A percentile compares a stretch with the other conserved stretches of the same genome.
phyloP scores from a whole-genome alignment of 2,329 filamentous ascomycete genomes.

The Xylariaceae sp. region DNA sequence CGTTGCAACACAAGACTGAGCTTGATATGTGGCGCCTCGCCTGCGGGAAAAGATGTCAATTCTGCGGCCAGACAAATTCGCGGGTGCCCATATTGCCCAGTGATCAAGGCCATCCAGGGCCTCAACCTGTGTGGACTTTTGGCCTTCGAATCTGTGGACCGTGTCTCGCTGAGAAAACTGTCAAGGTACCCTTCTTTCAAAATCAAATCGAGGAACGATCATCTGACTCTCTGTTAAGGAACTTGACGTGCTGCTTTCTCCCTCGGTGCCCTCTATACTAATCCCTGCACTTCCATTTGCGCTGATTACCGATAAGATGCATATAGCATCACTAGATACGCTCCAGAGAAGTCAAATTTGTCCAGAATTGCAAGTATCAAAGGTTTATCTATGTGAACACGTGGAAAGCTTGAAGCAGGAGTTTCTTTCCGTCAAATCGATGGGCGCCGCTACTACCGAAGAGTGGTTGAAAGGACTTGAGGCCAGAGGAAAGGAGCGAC shows the following conservation, averaged over 20 bases:
- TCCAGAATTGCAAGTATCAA: slow-evolving; percentile 57
- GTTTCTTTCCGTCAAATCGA: slow-evolving; percentile 63
- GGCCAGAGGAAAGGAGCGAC: slow-evolving; percentile 60
- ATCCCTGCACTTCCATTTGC: slow-evolving; percentile 71
- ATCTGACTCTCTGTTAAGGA: slow-evolving; percentile 56
- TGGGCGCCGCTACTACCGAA: slow-evolving; percentile 69
- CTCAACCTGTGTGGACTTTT: slow-evolving; percentile 73
- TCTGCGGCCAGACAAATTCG: slow-evolving; percentile 56
- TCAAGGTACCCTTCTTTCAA: slow-evolving; percentile 59
- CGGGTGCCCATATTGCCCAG: slow-evolving; percentile 30
- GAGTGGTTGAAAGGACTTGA: slow-evolving; percentile 81
- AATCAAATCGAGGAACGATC: slow-evolving; percentile 1
- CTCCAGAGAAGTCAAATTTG: slow-evolving; percentile 56
- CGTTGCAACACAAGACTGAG: slow-evolving; percentile 67
- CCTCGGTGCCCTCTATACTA: slow-evolving; percentile 61
- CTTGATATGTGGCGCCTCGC: slow-evolving; percentile 76
- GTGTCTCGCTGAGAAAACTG: slow-evolving; percentile 63
- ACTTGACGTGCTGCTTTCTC: slow-evolving; percentile 67
- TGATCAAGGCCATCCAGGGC: slow-evolving; percentile 58
- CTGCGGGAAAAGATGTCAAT: slow-evolving; percentile 66
- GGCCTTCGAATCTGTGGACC: slow-evolving; percentile 65
- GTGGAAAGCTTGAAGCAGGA: slow-evolving; percentile 65
- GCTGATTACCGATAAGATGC: slow-evolving; percentile 62
- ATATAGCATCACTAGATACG: slow-evolving; percentile 60
- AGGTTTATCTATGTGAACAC: slow-evolving; percentile 66